Percentiles rank a stretch among this genome's conserved stretches.
Evolutionary conservation across 2,329 filamentous ascomycete genomes (phyloP).

Genomic region (Zalaria sp.): DNA sequence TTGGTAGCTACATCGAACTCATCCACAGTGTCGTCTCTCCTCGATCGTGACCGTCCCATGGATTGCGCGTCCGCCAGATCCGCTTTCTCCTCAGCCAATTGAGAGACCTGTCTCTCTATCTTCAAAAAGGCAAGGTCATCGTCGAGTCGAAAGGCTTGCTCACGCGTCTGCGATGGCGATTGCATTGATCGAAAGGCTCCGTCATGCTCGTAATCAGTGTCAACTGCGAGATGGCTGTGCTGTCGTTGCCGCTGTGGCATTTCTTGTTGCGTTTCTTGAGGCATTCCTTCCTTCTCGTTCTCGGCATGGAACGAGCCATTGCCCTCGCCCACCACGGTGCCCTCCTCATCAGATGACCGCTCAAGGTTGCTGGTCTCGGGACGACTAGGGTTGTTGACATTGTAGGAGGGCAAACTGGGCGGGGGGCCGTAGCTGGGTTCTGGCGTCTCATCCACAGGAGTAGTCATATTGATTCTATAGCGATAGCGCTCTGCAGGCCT

Average conservation of each 20-base stretch:
- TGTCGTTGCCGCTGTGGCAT: constrained; percentile 6
- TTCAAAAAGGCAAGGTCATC: constrained; percentile 54
- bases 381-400: constrained; percentile 13
- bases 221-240: constrained; percentile 32
- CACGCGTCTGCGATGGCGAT: constrained; percentile 43
- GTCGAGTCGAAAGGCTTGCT: constrained; percentile 46
- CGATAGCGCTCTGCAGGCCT: background rate
- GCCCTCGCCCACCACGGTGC: constrained; percentile 18
- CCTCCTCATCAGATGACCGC: constrained; percentile 19
- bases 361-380: constrained; percentile 8
- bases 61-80: constrained; percentile 23
- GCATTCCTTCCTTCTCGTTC: constrained; percentile 1
- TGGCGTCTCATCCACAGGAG: constrained; percentile 18
- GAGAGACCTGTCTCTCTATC: constrained; percentile 46
- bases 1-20: constrained; percentile 56
- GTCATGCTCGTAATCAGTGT: constrained; percentile 24
- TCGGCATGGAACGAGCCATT: constrained; percentile 4
- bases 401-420: constrained; percentile 15
- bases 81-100: constrained; percentile 24
- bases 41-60: constrained; percentile 37
- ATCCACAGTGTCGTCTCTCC: constrained; percentile 42
- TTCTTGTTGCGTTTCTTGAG: constrained; percentile 1
- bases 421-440: constrained; percentile 17
- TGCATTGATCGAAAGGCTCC: constrained; percentile 14
- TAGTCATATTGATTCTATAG: constrained; percentile 14